Evolutionary conservation across 2,329 filamentous ascomycete genomes (phyloP), one percentile per base, ranked within the genome.

Genomic region (Onygenales sp.): DNA sequence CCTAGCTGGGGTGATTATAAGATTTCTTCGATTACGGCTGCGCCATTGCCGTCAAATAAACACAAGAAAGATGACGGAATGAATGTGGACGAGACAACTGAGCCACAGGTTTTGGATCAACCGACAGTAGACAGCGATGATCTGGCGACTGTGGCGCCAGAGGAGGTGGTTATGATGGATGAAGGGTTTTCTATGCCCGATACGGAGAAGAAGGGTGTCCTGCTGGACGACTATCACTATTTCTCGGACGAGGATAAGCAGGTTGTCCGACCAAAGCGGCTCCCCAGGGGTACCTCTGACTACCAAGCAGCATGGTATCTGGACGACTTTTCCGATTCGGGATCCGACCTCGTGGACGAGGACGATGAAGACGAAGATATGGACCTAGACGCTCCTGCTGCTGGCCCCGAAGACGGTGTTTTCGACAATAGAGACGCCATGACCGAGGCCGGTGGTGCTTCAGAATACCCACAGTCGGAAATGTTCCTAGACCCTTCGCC

Each of bases 241-340:
- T 98, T 97, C 66, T 91, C 91, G 0, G 92, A 97, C 43, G 92
- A 97, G 43, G 89, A 93, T 46, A 73, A 70, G 4, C 76, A 83
- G 51, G 74, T 78, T 14, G 74, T 82, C 14, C 71, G 77, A 37
- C 87, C 88, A 6, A 93, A 85, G 70, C 82, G 83, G 57, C 72
- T 98, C 21, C 93, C 93, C 0, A 88, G 85, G 69, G 93, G 93
- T 58, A 98, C 93, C 2, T 97, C 93, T 40, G 83, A 85, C 53
- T 97, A 96, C 70, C 93, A 98, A 71, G 81, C 91, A 21, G 91
- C 92, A 8, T 98, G 93, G 93, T 96, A 87, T 66, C 73, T 98
- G 37, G 85, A 82, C 52, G 85, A 91, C 55, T 79, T 89, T 21
- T 93, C 88, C 0, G 88, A 87, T 65, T 88, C 86, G 7, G 92